Percentiles rank a stretch among this genome's conserved stretches.
Conservation (phyloP, 2,329 filamentous ascomycete species). For the Aspergillus spinulosporus region DNA sequence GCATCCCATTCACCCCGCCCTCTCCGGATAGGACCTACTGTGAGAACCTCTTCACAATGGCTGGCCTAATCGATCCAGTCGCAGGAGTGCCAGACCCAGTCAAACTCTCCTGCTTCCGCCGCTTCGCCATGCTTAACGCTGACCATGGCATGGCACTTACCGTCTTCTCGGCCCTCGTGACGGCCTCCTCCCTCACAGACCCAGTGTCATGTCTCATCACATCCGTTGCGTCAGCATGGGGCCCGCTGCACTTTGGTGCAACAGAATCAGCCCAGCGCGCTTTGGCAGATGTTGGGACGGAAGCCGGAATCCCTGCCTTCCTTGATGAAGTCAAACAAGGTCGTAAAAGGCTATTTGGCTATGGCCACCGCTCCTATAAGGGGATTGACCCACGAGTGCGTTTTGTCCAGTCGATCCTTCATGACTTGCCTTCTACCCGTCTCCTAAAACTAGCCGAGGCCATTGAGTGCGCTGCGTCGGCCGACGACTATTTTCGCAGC, state of each 20-base stretch:
- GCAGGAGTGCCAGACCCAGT: slow-evolving; percentile 51
- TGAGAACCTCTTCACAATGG: slow-evolving; percentile 58
- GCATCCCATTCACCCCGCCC: slow-evolving; percentile 21
- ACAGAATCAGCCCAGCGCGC: slow-evolving; percentile 57
- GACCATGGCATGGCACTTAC: slow-evolving; percentile 63
- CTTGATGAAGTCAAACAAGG: slow-evolving; percentile 31
- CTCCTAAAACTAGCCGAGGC: slow-evolving; percentile 28
- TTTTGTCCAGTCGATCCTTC: slow-evolving; percentile 28
- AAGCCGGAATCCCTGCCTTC: slow-evolving; percentile 32
- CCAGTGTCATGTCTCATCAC: slow-evolving; percentile 55
- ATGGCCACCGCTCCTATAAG: slow-evolving; percentile 36
- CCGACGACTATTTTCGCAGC: slow-evolving; percentile 30
- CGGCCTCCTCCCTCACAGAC: slow-evolving; percentile 58
- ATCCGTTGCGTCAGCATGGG: slow-evolving; percentile 56
- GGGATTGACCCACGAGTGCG: slow-evolving; percentile 30
- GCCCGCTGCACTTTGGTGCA: slow-evolving; percentile 60
- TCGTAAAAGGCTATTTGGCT: slow-evolving; percentile 32
- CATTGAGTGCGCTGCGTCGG: slow-evolving; percentile 28
- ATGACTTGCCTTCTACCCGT: slow-evolving; percentile 20
- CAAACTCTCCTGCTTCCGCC: slow-evolving; percentile 52
- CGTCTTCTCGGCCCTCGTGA: slow-evolving; percentile 57
- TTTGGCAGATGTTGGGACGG: slow-evolving; percentile 24
- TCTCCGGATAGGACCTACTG: slow-evolving; percentile 50
- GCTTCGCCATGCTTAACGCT: slow-evolving; percentile 57
- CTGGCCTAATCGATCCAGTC: slow-evolving; percentile 52